Evolutionary conservation across 805 yeast species (phyloP).

Genomic region (Candida hungchunana): DNA sequence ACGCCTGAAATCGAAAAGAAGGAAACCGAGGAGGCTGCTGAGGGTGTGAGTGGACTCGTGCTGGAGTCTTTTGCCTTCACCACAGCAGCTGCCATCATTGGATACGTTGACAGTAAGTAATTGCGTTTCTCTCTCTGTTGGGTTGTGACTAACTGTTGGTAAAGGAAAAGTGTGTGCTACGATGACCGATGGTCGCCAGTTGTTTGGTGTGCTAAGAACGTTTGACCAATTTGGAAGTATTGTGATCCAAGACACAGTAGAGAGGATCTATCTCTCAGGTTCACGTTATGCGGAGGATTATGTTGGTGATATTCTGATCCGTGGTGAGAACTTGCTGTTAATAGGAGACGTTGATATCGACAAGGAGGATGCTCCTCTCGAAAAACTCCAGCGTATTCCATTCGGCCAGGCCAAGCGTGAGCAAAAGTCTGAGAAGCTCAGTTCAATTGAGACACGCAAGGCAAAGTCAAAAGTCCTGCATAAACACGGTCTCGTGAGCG

Average conservation of each 20-base stretch:
- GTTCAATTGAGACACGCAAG: constrained; percentile 38
- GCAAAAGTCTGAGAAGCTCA: constrained; percentile 28
- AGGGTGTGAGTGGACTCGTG: constrained; percentile 53
- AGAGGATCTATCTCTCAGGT: constrained; percentile 67
- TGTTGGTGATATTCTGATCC: constrained; percentile 78
- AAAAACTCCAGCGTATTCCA: constrained; percentile 50
- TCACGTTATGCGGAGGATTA: constrained; percentile 67
- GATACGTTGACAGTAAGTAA: constrained; percentile 73
- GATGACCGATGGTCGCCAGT: constrained; percentile 82
- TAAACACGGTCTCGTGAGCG: constrained; percentile 52
- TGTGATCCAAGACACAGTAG: constrained; percentile 86
- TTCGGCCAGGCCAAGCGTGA: constrained; percentile 57
- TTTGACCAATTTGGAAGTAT: constrained; percentile 92
- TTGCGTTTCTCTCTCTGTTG: constrained; percentile 3
- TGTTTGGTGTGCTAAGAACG: constrained; percentile 87
- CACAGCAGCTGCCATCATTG: constrained; percentile 86
- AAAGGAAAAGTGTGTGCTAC: constrained; percentile 68
- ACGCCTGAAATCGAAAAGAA: no score
- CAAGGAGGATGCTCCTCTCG: constrained; percentile 68
- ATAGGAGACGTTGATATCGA: constrained; percentile 92
- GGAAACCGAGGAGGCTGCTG: constrained; percentile 27
- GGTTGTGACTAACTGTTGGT: background rate
- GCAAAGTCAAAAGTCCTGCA: constrained; percentile 45
- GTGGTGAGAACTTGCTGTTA: constrained; percentile 95
- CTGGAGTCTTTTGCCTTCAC: constrained; percentile 80